Conservation (phyloP, 106 monocot genomes). For the Allium sativum region DNA sequence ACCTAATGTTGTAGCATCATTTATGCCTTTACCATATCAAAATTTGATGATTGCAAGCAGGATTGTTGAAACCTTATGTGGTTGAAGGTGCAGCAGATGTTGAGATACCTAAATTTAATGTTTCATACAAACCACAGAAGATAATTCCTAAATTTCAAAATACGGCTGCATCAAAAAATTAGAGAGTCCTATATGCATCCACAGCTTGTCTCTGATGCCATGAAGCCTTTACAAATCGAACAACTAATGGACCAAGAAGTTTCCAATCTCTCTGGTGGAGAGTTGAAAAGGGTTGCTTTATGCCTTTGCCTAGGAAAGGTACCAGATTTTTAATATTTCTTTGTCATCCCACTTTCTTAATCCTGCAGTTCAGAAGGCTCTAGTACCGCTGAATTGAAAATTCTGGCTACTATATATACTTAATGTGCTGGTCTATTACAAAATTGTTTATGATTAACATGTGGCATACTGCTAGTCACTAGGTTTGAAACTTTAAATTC, state of each 20-base stretch:
- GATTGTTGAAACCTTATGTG: constrained; percentile 75
- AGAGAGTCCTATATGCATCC: constrained; percentile 90
- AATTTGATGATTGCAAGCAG: constrained; percentile 40
- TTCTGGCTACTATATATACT: too few species aligned
- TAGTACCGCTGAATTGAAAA: too few species aligned
- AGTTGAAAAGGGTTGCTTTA: constrained; percentile 89
- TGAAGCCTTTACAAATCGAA: constrained; percentile 98
- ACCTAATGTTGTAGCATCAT: too few species aligned
- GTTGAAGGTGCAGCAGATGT: constrained; percentile 53
- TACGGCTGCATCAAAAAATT: constrained; percentile 75
- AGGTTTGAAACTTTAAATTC: background rate
- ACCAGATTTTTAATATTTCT: background rate
- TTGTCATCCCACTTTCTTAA: too few species aligned
- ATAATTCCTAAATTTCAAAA: constrained; percentile 76
- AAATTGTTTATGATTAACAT: too few species aligned
- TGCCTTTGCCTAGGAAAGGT: constrained; percentile 98
- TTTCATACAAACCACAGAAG: constrained; percentile 98
- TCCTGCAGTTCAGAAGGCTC: too few species aligned
- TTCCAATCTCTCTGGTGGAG: constrained; percentile 92
- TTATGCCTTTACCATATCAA: too few species aligned
- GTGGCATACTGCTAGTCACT: too few species aligned
- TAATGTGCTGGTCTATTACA: too few species aligned
- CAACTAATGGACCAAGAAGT: constrained; percentile 98
- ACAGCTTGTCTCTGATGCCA: constrained; percentile 91
- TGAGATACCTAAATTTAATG: constrained; percentile 95